Evolutionary conservation across 306 rosid species (phyloP).

Genomic region (Chamaecrista fasciculata): DNA sequence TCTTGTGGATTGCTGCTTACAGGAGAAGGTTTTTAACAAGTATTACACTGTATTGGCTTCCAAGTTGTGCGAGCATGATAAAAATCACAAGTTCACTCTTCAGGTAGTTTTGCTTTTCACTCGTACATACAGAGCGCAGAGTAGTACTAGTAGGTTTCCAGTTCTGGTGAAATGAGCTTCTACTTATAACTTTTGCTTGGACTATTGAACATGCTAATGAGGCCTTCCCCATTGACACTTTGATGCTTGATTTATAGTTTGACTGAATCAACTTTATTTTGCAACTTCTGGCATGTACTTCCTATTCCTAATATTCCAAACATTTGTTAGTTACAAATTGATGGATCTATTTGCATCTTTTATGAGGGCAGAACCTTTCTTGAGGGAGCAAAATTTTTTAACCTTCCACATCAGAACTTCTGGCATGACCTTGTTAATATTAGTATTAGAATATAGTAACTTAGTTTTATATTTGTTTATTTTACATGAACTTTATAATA

Average conservation of each 20-base stretch:
- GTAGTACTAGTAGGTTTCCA: neutral
- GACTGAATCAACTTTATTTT: neutral
- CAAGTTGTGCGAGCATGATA: constrained; percentile 89
- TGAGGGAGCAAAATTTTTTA: neutral
- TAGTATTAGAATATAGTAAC: too few relatives aligned
- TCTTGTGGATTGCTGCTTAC: constrained; percentile 89
- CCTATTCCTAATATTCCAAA: neutral
- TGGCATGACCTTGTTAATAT: too few relatives aligned
- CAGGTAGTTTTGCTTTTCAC: constrained; percentile 61
- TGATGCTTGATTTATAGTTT: neutral
- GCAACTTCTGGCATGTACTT: neutral
- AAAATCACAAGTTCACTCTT: constrained; percentile 88
- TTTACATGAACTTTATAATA: too few relatives aligned
- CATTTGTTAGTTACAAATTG: too few relatives aligned
- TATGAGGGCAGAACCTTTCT: neutral
- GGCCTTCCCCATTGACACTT: too few relatives aligned
- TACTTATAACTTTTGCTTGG: neutral
- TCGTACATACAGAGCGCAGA: neutral
- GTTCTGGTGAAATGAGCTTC: neutral
- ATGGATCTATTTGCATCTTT: neutral
- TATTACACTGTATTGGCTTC: constrained; percentile 80
- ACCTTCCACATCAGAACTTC: too few relatives aligned
- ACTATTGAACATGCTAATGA: neutral
- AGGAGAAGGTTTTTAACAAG: constrained; percentile 89
- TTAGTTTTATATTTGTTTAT: too few relatives aligned